Evolutionary conservation across 1,284 basidiomycete genomes (phyloP), one percentile per base, ranked within the genome.

Genomic region (Ustilago shanxiensis): DNA sequence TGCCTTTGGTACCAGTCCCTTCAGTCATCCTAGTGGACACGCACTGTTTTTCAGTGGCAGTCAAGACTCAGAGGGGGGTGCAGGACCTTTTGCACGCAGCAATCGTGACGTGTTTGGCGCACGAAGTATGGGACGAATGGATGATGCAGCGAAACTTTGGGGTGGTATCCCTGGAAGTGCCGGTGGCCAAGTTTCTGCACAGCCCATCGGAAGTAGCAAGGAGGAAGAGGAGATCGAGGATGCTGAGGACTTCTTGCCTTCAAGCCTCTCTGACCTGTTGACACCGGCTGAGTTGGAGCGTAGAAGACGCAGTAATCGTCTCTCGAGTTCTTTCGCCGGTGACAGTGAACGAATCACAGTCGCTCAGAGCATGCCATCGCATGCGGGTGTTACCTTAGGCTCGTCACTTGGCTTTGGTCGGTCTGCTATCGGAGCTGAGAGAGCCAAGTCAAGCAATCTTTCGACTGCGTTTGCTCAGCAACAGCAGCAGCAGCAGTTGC

Each of bases 191-290:
- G 8, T 24, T 13, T 49, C 26, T 3, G 37, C 54, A 5, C 57
- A 60, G 20, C 37, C 57, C 1, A 41, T 60, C n/a, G 61, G 66
- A 18, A 35, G 56, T 1, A 52, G 57, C 29, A 66, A 52, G 22
- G 69, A 72, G 1, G 80, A 80, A 11, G 79, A 74, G 22, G 64
- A 77, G 28, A 64, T 67, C 35, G 73, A 72, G 29, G 65, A 70
- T 29, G 72, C 59, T 2, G 94, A 97, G 51, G 84, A 83, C 61
- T 86, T 86, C 51, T 33, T 86, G 41, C 85, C 85, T 2, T 86
- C 85, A 10, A 82, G 79, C 35, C 68, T 86, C 4, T 82, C 79
- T 5, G 85, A 86, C 35, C 69, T 86, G 52, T 68, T 86, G 2
- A 86, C 85, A 14, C 84, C 84, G 3, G 82, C 82, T 4, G 85